Evolutionary conservation across 805 yeast genomes (phyloP).

Genomic region (Zygosaccharomyces pseudorouxii): DNA sequence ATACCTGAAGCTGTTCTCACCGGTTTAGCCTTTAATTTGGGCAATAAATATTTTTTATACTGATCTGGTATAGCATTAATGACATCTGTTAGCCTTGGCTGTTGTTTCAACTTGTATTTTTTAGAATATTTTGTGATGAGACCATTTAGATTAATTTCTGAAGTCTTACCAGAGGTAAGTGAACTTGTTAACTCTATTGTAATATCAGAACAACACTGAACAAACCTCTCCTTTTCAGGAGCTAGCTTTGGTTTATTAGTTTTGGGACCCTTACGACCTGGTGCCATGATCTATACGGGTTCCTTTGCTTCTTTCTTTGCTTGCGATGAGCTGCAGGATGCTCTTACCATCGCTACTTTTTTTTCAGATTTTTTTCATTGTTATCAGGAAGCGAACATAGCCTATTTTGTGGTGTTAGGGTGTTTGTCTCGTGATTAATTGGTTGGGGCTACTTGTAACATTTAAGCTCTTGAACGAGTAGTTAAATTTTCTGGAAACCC

Average conservation of each 20-base stretch:
- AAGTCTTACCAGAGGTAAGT: constrained; percentile 48
- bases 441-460: background rate
- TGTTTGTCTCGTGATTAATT: background rate
- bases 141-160: constrained; percentile 76
- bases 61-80: constrained; percentile 95
- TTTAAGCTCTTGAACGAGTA: no score
- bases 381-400: background rate
- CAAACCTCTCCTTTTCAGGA: constrained; percentile 89
- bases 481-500: no score
- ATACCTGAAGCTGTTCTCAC: constrained; percentile 98
- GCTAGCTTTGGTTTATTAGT: constrained; percentile 59
- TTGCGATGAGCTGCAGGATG: constrained; percentile 7
- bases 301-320: background rate
- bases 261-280: constrained; percentile 35
- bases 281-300: constrained; percentile 25
- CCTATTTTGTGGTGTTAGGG: background rate
- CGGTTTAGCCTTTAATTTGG: constrained; percentile 96
- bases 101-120: constrained; percentile 84
- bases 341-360: background rate
- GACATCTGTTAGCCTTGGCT: constrained; percentile 92
- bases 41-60: constrained; percentile 82
- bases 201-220: constrained; percentile 89
- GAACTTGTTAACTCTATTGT: constrained; percentile 80
- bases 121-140: constrained; percentile 79
- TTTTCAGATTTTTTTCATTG: background rate